Evolutionary conservation across 805 yeast species (phyloP).

Genomic region (Saccharomycopsis vini): DNA sequence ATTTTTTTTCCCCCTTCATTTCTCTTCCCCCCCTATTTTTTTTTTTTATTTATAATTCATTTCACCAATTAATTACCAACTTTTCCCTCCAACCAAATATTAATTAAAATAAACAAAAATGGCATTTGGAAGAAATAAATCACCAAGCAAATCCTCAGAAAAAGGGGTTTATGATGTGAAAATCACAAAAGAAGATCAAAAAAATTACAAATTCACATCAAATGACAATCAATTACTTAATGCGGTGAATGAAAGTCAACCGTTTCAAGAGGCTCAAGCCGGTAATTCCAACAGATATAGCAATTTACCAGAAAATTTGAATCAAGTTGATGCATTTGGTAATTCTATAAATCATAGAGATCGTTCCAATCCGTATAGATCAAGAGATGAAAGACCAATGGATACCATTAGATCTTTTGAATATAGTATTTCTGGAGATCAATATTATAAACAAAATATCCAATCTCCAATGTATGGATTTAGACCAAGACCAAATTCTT

Average conservation of each 20-base stretch:
- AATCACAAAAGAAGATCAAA: slow-evolving; percentile 32
- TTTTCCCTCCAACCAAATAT: no score
- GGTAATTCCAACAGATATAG: slow-evolving; percentile 30
- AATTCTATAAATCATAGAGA: slow-evolving; percentile 71
- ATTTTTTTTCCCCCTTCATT: no score
- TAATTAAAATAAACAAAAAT: no score
- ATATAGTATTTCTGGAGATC: slow-evolving; percentile 88
- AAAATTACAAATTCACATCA: slow-evolving; percentile 14
- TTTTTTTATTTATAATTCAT: not conserved
- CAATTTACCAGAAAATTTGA: slow-evolving; percentile 47
- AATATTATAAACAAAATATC: slow-evolving; percentile 65
- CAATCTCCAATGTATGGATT: slow-evolving; percentile 78
- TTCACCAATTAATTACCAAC: not conserved
- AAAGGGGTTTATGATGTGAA: slow-evolving; percentile 32
- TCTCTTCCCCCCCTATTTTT: not conserved
- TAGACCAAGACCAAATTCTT: slow-evolving; percentile 74
- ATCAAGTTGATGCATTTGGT: slow-evolving; percentile 90
- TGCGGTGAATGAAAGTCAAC: slow-evolving; percentile 94
- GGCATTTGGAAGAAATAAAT: no score
- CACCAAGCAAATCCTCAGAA: slow-evolving; percentile 19
- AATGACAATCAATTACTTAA: slow-evolving; percentile 74
- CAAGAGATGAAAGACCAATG: slow-evolving; percentile 91
- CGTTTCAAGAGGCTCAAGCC: slow-evolving; percentile 62
- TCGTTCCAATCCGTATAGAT: slow-evolving; percentile 85
- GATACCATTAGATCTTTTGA: slow-evolving; percentile 94